phyloP scores from a whole-genome alignment of 1,139 yeast genomes.

The Yamadazyma buinensis region DNA sequence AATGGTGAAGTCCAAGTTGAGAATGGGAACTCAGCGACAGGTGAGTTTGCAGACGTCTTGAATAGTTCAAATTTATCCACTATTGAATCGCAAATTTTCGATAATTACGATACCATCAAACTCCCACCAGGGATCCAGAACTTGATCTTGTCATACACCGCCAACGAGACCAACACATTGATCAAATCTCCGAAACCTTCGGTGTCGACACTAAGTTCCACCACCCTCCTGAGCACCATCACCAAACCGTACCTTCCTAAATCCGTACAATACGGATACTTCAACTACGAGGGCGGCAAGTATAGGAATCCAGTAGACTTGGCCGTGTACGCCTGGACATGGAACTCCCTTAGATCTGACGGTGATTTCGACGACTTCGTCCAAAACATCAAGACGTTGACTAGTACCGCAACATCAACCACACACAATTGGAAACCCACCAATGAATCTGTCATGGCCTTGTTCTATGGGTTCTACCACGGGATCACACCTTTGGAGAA shows the following conservation, averaged over 20 bases:
- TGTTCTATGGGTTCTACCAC: slow-evolving; percentile 60
- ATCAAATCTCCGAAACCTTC: too few relatives aligned
- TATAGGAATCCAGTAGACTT: slow-evolving; percentile 36
- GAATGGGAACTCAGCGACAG: neutral
- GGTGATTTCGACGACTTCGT: slow-evolving; percentile 26
- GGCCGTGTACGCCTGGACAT: slow-evolving; percentile 35
- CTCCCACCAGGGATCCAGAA: slow-evolving; percentile 76
- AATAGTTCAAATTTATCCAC: neutral
- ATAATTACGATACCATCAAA: slow-evolving; percentile 40
- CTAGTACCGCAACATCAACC: neutral
- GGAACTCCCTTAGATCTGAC: slow-evolving; percentile 48
- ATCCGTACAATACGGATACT: slow-evolving; percentile 22
- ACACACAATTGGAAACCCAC: slow-evolving; percentile 2
- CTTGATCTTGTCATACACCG: slow-evolving; percentile 49
- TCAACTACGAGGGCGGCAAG: neutral
- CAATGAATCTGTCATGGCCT: slow-evolving; percentile 19
- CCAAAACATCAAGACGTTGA: neutral
- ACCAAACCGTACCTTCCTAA: slow-evolving; percentile 39
- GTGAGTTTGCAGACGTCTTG: slow-evolving; percentile 1
- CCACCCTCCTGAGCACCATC: too few relatives aligned
- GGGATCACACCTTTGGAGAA: slow-evolving; percentile 52
- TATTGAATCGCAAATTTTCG: slow-evolving; percentile 31
- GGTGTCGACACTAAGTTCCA: too few relatives aligned
- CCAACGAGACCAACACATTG: too few relatives aligned
- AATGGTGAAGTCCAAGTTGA: too few relatives aligned